phyloP scores from a whole-genome alignment of 768 basidiomycete species.

The Lepiota venenata region DNA sequence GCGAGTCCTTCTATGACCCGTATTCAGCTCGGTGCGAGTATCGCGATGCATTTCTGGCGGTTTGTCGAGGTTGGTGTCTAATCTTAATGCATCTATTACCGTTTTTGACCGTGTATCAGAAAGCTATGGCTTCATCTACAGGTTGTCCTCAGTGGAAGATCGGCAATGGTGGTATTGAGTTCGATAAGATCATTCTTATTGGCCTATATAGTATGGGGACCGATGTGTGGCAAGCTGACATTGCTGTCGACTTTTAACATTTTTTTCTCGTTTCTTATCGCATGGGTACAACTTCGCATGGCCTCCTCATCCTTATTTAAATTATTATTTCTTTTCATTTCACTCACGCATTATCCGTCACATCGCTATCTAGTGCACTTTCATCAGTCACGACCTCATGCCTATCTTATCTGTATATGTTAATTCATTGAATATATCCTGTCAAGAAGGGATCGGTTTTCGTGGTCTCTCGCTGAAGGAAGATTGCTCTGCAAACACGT shows the following conservation, averaged over 20 bases:
- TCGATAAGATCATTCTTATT: conserved; percentile 41
- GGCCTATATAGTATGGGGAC: conserved; percentile 39
- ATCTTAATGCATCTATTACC: neutral
- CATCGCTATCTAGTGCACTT: too few relatives aligned
- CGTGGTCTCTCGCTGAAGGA: too few relatives aligned
- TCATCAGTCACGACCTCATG: too few relatives aligned
- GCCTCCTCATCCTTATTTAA: too few relatives aligned
- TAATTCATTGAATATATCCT: too few relatives aligned
- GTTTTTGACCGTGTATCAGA: conserved; percentile 1
- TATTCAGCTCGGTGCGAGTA: conserved; percentile 7
- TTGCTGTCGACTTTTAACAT: conserved; percentile 32
- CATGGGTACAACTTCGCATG: too few relatives aligned
- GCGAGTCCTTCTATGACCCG: conserved; percentile 11
- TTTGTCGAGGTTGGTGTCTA: conserved; percentile 6
- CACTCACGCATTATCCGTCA: too few relatives aligned
- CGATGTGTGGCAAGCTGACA: conserved; percentile 51
- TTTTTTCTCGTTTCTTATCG: too few relatives aligned
- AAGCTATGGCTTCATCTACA: conserved; percentile 6
- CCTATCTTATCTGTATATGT: too few relatives aligned
- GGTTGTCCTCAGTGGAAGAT: conserved; percentile 15
- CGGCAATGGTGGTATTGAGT: conserved; percentile 31
- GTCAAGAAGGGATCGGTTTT: too few relatives aligned
- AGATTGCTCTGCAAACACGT: too few relatives aligned
- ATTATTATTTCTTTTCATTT: too few relatives aligned
- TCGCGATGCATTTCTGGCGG: conserved; percentile 11